A percentile compares a stretch with the other conserved stretches of the same genome.
Conservation (phyloP, 208 protist genomes). For the Wallacemonas sp. region DNA sequence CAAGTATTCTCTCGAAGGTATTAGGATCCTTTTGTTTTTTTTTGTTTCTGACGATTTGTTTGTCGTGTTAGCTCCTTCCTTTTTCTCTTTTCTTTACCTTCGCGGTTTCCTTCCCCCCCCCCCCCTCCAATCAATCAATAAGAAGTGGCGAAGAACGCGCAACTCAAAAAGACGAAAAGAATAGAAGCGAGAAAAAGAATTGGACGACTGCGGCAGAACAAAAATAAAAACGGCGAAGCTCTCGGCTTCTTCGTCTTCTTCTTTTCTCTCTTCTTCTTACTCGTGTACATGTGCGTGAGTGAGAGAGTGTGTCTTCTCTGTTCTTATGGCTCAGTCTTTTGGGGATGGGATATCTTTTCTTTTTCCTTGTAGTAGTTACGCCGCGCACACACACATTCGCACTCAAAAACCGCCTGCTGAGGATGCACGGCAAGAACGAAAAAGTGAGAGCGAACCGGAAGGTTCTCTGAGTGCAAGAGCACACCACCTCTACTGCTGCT, state of each 20-base stretch:
- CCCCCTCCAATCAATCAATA: conserved; percentile 4
- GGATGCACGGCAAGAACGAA: too few relatives aligned
- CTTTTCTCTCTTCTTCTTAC: conserved; percentile 1
- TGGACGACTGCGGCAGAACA: not conserved
- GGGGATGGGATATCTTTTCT: not conserved
- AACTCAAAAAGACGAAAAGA: conserved; percentile 7
- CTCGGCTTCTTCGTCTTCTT: conserved; percentile 9
- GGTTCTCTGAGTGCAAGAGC: too few relatives aligned
- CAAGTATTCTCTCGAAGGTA: not conserved
- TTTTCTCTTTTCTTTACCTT: not conserved
- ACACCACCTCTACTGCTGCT: too few relatives aligned
- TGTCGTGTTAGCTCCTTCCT: not conserved
- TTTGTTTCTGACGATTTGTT: conserved; percentile 7
- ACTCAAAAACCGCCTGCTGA: too few relatives aligned
- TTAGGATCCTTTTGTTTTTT: not conserved
- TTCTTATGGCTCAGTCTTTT: not conserved
- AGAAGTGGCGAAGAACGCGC: not conserved
- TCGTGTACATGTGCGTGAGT: not conserved
- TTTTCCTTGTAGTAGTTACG: too few relatives aligned
- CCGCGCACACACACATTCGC: too few relatives aligned
- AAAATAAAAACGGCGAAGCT: conserved; percentile 1
- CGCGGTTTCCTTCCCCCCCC: not conserved
- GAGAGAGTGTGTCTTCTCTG: conserved; percentile 1
- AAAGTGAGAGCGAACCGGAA: too few relatives aligned
- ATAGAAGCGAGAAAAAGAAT: not conserved